Conservation (phyloP, 306 rosid genomes). For the Castanea crenata region DNA sequence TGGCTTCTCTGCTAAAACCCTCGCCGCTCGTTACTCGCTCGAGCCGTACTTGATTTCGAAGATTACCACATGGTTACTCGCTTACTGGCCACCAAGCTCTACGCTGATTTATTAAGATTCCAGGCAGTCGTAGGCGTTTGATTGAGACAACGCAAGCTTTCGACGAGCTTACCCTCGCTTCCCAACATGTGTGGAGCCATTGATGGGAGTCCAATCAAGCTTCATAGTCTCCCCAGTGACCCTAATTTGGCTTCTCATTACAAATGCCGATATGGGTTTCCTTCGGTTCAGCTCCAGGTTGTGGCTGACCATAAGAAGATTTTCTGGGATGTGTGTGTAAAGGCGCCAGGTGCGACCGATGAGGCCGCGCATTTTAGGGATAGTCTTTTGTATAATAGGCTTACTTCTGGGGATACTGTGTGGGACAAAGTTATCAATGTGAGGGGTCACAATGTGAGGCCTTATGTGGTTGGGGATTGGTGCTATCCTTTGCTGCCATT, state of each 20-base stretch:
- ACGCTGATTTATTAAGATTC: conserved; percentile 82
- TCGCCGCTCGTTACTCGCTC: conserved; percentile 73
- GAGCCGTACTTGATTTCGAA: conserved; percentile 93
- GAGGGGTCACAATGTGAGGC: conserved; percentile 65
- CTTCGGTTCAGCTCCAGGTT: conserved; percentile 78
- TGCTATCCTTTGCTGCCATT: conserved; percentile 75
- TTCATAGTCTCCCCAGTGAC: conserved; percentile 34
- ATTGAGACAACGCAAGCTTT: conserved; percentile 75
- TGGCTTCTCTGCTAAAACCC: conserved; percentile 68
- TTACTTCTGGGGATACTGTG: conserved; percentile 64
- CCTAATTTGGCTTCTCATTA: conserved; percentile 40
- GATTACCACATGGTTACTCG: conserved; percentile 96
- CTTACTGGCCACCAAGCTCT: conserved; percentile 86
- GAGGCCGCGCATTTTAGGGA: conserved; percentile 80
- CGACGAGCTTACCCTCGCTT: conserved; percentile 79
- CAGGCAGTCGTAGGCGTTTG: conserved; percentile 68
- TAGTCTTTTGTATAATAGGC: conserved; percentile 58
- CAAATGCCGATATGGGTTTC: conserved; percentile 58
- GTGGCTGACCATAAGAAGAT: conserved; percentile 83
- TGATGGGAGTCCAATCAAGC: conserved; percentile 66
- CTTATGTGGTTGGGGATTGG: conserved; percentile 92
- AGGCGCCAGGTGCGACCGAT: conserved; percentile 74
- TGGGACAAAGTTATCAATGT: conserved; percentile 75
- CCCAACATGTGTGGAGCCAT: conserved; percentile 96
- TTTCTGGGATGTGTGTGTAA: conserved; percentile 95